Evolutionary conservation across 1,139 yeast species (phyloP).

Genomic region (Sugiyamaella castrensis): DNA sequence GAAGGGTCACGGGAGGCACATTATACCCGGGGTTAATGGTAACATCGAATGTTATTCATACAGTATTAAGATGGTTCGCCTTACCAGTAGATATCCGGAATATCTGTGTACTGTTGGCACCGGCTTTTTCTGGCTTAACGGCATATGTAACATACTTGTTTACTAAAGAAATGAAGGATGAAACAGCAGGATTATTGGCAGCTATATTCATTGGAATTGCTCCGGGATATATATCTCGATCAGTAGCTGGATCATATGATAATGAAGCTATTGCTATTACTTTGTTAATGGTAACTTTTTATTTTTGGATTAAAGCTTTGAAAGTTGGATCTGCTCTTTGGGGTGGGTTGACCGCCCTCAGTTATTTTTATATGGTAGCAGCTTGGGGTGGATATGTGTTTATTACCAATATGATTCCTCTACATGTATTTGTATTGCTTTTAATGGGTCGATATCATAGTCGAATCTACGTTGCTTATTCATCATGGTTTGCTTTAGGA

Average conservation of each 20-base stretch:
- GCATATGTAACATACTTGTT: slow-evolving; percentile 89
- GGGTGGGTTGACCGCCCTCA: slow-evolving; percentile 80
- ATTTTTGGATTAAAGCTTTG: slow-evolving; percentile 91
- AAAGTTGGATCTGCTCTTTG: slow-evolving; percentile 86
- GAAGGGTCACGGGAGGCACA: slow-evolving; percentile 99
- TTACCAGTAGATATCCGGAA: slow-evolving; percentile 93
- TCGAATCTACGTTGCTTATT: slow-evolving; percentile 82
- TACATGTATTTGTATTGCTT: slow-evolving; percentile 86
- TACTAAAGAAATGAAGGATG: slow-evolving; percentile 86
- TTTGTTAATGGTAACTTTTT: slow-evolving; percentile 90
- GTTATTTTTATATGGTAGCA: slow-evolving; percentile 97
- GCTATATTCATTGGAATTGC: slow-evolving; percentile 97
- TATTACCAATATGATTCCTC: slow-evolving; percentile 94
- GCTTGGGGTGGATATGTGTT: slow-evolving; percentile 99
- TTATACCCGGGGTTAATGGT: slow-evolving; percentile 98
- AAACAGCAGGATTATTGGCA: slow-evolving; percentile 85
- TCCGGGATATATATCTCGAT: slow-evolving; percentile 97
- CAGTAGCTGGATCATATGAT: slow-evolving; percentile 98
- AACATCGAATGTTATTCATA: slow-evolving; percentile 88
- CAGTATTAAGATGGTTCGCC: slow-evolving; percentile 54
- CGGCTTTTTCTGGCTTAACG: slow-evolving; percentile 92
- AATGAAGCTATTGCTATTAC: slow-evolving; percentile 99
- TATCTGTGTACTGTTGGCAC: slow-evolving; percentile 93
- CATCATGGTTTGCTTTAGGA: slow-evolving; percentile 96
- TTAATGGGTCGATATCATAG: slow-evolving; percentile 93